Percentiles rank a stretch among this genome's conserved stretches.
Evolutionary conservation across 116 monocot species (phyloP).

Genomic region (Cymodocea nodosa): DNA sequence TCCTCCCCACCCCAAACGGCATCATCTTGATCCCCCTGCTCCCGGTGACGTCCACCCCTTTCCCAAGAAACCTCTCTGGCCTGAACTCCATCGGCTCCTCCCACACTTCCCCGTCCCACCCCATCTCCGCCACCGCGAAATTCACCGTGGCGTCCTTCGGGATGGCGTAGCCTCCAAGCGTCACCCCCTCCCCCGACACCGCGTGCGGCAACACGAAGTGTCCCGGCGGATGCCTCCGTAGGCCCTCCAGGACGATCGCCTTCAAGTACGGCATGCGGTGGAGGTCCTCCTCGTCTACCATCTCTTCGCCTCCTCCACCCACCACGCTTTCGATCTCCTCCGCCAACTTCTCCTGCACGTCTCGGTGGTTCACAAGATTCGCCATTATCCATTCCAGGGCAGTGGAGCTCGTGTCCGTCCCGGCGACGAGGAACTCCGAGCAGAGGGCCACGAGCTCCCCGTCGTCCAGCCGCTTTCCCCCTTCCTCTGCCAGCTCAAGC

Average conservation of each 20-base stretch:
- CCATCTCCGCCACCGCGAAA: constrained; percentile 10
- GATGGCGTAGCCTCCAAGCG: constrained; percentile 6
- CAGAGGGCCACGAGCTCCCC: constrained; percentile 60
- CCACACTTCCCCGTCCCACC: constrained; percentile 9
- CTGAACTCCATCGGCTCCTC: constrained; percentile 11
- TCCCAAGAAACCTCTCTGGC: constrained; percentile 18
- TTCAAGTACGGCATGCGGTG: constrained; percentile 4
- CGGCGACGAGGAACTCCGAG: constrained; percentile 58
- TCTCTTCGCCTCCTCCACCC: not conserved
- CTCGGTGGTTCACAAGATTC: constrained; percentile 39
- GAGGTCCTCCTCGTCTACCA: constrained; percentile 27
- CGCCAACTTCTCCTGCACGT: constrained; percentile 27
- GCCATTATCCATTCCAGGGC: constrained; percentile 79
- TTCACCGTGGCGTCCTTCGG: constrained; percentile 5
- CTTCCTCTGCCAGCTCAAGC: constrained; percentile 32
- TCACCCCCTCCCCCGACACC: constrained; percentile 2
- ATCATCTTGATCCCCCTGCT: constrained; percentile 16
- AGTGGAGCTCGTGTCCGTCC: constrained; percentile 57
- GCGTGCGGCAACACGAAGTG: constrained; percentile 17
- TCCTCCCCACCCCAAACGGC: constrained; percentile 18
- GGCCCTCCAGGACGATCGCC: constrained; percentile 14
- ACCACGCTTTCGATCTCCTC: constrained; percentile 28
- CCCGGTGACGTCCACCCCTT: constrained; percentile 10
- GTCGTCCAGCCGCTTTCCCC: constrained; percentile 29
- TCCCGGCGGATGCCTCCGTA: constrained; percentile 10